Conservation (phyloP, 768 basidiomycete species). For the Myochromella boudieri region DNA sequence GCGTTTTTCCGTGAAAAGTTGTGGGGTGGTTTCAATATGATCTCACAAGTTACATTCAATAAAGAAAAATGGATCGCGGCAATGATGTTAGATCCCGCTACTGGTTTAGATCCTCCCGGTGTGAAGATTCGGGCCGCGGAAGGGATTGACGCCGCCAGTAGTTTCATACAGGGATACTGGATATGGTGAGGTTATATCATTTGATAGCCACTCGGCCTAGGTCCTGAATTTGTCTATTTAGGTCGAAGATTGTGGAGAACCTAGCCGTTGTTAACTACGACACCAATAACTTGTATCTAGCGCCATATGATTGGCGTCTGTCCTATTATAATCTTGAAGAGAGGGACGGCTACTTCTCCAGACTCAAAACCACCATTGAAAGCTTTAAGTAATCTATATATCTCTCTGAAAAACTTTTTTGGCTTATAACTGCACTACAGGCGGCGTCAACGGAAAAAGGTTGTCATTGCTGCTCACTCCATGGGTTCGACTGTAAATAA, state of each 20-base stretch:
- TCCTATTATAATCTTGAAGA: constrained; percentile 91
- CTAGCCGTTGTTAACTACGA: constrained; percentile 92
- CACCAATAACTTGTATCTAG: constrained; percentile 81
- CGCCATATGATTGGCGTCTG: constrained; percentile 89
- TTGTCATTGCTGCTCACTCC: constrained; percentile 82
- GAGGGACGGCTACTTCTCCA: constrained; percentile 87
- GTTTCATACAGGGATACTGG: constrained; percentile 91
- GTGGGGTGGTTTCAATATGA: constrained; percentile 80
- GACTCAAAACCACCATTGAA: constrained; percentile 80
- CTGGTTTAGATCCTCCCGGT: constrained; percentile 85
- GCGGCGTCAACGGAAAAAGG: constrained; percentile 69
- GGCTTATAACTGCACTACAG: constrained; percentile 31
- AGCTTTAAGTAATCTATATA: constrained; percentile 55
- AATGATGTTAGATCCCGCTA: constrained; percentile 87
- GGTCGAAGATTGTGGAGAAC: constrained; percentile 94
- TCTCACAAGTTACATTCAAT: constrained; percentile 80
- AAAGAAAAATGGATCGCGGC: constrained; percentile 88
- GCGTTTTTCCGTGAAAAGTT: constrained; percentile 90
- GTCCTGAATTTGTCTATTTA: constrained; percentile 22
- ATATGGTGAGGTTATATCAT: constrained; percentile 60
- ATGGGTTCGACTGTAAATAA: constrained; percentile 77
- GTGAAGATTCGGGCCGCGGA: constrained; percentile 90
- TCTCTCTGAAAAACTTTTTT: not conserved
- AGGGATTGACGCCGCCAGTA: constrained; percentile 87
- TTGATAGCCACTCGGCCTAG: not conserved